Percentiles rank a stretch among this genome's conserved stretches.
These are phyloP conservation scores for Colletotrichum filicis DNA, from an alignment of 2,329 filamentous ascomycete species.

Conservation along the genomic window DNA sequence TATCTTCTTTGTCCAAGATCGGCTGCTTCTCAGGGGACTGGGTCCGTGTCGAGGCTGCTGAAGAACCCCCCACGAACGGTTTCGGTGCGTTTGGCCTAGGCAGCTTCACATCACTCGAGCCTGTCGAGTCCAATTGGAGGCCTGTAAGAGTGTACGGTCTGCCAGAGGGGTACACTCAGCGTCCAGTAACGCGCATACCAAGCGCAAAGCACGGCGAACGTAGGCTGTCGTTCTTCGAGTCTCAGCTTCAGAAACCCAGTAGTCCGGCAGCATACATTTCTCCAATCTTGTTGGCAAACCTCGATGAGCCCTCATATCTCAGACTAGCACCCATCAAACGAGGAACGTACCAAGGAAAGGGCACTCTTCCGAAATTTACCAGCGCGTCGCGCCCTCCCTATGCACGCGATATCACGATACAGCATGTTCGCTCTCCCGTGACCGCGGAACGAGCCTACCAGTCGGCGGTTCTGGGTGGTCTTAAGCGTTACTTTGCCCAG, in stretches of 20 bases:
- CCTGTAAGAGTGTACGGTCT: conserved; percentile 90
- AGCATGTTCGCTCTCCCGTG: conserved; percentile 89
- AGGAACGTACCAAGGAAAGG: conserved; percentile 58
- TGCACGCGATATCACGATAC: conserved; percentile 82
- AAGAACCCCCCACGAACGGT: conserved; percentile 77
- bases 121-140: conserved; percentile 76
- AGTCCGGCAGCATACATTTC: conserved; percentile 79
- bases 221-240: conserved; percentile 72
- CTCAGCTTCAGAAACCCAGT: conserved; percentile 70
- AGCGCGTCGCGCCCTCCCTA: conserved; percentile 66
- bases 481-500: conserved; percentile 90
- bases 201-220: conserved; percentile 63
- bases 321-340: conserved; percentile 78
- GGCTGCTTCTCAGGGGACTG: conserved; percentile 98
- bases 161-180: conserved; percentile 77
- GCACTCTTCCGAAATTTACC: conserved; percentile 66
- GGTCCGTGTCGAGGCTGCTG: conserved; percentile 84
- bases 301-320: conserved; percentile 82
- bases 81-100: conserved; percentile 75
- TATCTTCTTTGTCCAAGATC: conserved; percentile 85
- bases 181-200: conserved; percentile 70
- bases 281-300: conserved; percentile 86
- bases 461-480: conserved; percentile 83
- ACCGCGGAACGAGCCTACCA: conserved; percentile 89
- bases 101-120: conserved; percentile 69